These are phyloP conservation scores for Teratosphaeria destructans DNA, from an alignment of 2,329 filamentous ascomycete species.

Conservation along the genomic window DNA sequence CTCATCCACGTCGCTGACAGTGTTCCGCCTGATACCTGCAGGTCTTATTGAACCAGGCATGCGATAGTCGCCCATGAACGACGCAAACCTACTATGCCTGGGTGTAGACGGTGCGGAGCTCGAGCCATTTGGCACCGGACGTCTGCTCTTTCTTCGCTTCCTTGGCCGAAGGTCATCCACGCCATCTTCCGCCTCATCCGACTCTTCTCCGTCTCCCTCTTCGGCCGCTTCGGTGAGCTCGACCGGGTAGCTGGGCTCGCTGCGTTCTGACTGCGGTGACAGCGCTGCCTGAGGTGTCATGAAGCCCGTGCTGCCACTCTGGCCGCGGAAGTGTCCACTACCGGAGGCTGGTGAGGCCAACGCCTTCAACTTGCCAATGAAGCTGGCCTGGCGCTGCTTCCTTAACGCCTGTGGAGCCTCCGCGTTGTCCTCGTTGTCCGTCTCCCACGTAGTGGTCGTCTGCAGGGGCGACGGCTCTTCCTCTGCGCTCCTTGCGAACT, in stretches of 20 bases:
- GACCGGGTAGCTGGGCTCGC: constrained; percentile 20
- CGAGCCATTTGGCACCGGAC: constrained; percentile 45
- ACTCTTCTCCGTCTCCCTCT: constrained; percentile 59
- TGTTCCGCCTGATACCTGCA: constrained; percentile 45
- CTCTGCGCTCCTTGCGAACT: constrained; percentile 15
- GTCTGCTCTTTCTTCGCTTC: constrained; percentile 54
- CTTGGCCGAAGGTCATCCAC: constrained; percentile 43
- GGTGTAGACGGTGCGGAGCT: constrained; percentile 61
- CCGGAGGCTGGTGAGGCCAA: constrained; percentile 14
- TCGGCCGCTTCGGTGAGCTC: constrained; percentile 73
- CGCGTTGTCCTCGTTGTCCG: constrained; percentile 11
- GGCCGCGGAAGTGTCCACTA: constrained; percentile 5
- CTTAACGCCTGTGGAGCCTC: constrained; percentile 6
- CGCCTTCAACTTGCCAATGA: constrained; percentile 22
- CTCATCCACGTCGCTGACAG: constrained; percentile 28
- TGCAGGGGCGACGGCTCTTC: constrained; percentile 14
- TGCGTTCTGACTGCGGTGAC: constrained; percentile 23
- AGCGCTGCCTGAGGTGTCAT: constrained; percentile 14
- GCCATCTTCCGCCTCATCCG: constrained; percentile 33
- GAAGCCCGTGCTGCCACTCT: constrained; percentile 12
- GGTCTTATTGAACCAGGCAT: constrained; percentile 39
- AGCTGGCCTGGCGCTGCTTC: constrained; percentile 15
- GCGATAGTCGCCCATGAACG: constrained; percentile 38
- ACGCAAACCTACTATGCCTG: constrained; percentile 39
- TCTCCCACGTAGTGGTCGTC: constrained; percentile 18